Conservation (phyloP, 2,329 filamentous ascomycete genomes). For the Phaeosphaeriaceae sp. region DNA sequence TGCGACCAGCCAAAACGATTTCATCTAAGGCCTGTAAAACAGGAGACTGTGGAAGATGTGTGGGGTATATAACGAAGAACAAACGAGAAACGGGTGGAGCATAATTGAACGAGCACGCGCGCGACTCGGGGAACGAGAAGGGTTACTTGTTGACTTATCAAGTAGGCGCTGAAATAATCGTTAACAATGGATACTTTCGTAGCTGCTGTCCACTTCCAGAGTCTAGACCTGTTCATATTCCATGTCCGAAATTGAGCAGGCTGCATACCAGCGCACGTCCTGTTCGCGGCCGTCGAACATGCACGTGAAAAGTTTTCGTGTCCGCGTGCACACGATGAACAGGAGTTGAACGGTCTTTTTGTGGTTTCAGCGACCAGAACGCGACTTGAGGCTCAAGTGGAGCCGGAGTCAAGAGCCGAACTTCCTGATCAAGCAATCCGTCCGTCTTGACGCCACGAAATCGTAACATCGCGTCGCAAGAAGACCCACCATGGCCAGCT, state of each 20-base stretch:
- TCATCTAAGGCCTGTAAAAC: too few species aligned
- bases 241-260: neutral
- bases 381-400: neutral
- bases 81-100: too few species aligned
- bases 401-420: neutral
- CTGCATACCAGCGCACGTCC: neutral
- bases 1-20: too few species aligned
- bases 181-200: too few species aligned
- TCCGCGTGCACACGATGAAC: neutral
- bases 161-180: too few species aligned
- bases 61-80: too few species aligned
- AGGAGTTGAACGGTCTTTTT: neutral
- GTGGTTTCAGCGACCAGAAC: neutral
- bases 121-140: too few species aligned
- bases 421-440: neutral
- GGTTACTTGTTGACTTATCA: too few species aligned
- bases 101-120: too few species aligned
- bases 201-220: too few species aligned
- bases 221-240: neutral
- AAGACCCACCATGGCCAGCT: neutral
- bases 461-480: conserved; percentile 4
- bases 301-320: neutral
- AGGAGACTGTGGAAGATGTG: too few species aligned
- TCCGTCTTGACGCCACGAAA: conserved; percentile 3
- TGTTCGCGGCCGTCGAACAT: neutral